Evolutionary conservation across 2,329 filamentous ascomycete genomes (phyloP).

Genomic region (Trichophaea hybrida): DNA sequence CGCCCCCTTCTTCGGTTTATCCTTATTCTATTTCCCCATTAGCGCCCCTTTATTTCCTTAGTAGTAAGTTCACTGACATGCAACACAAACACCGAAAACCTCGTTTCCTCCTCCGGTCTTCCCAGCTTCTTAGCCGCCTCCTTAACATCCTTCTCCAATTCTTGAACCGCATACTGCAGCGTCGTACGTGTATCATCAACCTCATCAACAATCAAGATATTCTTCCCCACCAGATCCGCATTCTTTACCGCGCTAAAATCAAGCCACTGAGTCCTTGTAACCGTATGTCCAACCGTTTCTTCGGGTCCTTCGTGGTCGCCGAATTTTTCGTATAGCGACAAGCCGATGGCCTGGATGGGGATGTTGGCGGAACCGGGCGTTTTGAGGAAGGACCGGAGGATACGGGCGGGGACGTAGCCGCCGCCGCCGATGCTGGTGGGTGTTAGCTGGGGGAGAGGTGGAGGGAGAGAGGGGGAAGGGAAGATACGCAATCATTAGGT

Average conservation of each 20-base stretch:
- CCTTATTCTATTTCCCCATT: conserved; percentile 60
- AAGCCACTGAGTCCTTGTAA: conserved; percentile 96
- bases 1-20: conserved; percentile 84
- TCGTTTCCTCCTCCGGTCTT: conserved; percentile 48
- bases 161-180: conserved; percentile 81
- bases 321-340: conserved; percentile 81
- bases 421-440: conserved; percentile 55
- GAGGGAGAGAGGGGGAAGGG: not conserved
- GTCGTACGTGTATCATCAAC: conserved; percentile 92
- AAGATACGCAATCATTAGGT: conserved; percentile 76
- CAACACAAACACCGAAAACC: conserved; percentile 89
- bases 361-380: conserved; percentile 77
- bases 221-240: conserved; percentile 79
- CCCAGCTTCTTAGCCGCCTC: conserved; percentile 60
- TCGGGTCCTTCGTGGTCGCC: conserved; percentile 43
- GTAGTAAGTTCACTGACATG: conserved; percentile 46
- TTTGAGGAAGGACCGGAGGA: conserved; percentile 95
- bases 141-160: conserved; percentile 90
- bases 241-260: conserved; percentile 75
- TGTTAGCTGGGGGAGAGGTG: conserved; percentile 2
- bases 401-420: conserved; percentile 91
- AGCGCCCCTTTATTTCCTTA: conserved; percentile 4
- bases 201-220: conserved; percentile 84
- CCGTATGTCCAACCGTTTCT: conserved; percentile 78
- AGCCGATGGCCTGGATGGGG: conserved; percentile 95